Evolutionary conservation across 2,329 filamentous ascomycete species (phyloP).

Genomic region (Spiromastix sp.): DNA sequence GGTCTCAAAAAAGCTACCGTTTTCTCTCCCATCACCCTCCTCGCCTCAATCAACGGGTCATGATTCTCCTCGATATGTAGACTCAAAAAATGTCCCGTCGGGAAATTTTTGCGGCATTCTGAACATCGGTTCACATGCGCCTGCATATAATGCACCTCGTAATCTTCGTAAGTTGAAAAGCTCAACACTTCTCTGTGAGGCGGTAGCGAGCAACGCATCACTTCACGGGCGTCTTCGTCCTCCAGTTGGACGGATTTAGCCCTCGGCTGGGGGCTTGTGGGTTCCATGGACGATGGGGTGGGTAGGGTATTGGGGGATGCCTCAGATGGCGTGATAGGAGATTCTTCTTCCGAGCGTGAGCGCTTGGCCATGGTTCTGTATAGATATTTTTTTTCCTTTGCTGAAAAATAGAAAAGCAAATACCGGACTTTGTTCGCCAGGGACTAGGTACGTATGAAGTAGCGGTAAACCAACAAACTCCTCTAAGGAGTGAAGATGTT

Average conservation of each 20-base stretch:
- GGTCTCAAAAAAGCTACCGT: conserved; percentile 43
- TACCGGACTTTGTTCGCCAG: conserved; percentile 1
- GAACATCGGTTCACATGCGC: conserved; percentile 74
- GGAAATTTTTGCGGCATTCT: conserved; percentile 80
- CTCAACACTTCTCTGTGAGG: conserved; percentile 61
- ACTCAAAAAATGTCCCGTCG: conserved; percentile 66
- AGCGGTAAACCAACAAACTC: too few relatives aligned
- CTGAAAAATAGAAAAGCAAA: neutral
- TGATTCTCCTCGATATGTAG: conserved; percentile 89
- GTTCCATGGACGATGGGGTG: conserved; percentile 8
- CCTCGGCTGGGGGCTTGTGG: conserved; percentile 10
- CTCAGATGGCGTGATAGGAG: conserved; percentile 13
- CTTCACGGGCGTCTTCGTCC: conserved; percentile 19
- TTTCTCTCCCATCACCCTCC: conserved; percentile 70
- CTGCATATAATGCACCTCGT: conserved; percentile 77
- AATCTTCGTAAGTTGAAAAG: conserved; percentile 68
- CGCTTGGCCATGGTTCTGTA: conserved; percentile 48
- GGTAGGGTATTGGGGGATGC: conserved; percentile 20
- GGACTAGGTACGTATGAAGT: too few relatives aligned
- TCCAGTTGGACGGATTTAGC: conserved; percentile 55
- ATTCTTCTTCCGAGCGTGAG: conserved; percentile 30
- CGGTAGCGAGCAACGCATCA: conserved; percentile 73
- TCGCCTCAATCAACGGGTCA: conserved; percentile 64
- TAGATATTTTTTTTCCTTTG: neutral
- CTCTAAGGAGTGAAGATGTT: too few relatives aligned